Evolutionary conservation across 2,329 filamentous ascomycete species (phyloP), one percentile per base, ranked within the genome.

Genomic region (Pseudogymnoascus sp.): DNA sequence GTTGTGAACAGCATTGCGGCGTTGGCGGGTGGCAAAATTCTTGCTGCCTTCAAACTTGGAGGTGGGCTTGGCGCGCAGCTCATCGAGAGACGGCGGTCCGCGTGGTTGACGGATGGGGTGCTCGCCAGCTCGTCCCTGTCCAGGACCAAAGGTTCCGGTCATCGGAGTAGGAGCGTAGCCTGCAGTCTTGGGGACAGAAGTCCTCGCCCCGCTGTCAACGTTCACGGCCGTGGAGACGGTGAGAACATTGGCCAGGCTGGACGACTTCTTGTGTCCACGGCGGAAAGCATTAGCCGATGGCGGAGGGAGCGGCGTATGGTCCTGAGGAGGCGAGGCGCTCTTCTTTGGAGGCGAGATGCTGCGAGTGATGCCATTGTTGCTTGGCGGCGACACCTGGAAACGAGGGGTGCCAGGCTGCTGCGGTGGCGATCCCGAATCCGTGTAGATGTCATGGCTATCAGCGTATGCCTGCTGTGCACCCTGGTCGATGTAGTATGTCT

Each of bases 11-110:
- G 95, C 95, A 71, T 90, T 92, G 68, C 93, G 92, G 66, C 95
- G 92, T 72, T 96, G 93, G 67, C 95, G 92, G 64, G 92, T 87
- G 10, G 90, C 90, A 78, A 99, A 99, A 80, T 99, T 99, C 85
- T 97, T 88, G 86, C 93, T 97, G 23, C 93, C 95, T 76, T 98
- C 93, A 68, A 93, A 86, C 79, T 92, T 96, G 69, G 91, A 88
- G 7, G 93, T 98, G 1, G 95, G 95, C 78, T 93, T 95, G 19
- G 88, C 84, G 72, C 89, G 85, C 66, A 99, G 86, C 78, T 99
- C 95, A 69, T 99, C 95, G 61, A 98, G 83, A 13, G 90, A 87
- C 13, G 95, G 95, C 23, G 95, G 95, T 4, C 93, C 93, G 68
- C 92, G 91, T 62, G 95, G 95, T 77, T 99, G 95, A 65, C 95